A percentile compares a stretch with the other conserved stretches of the same genome.
Evolutionary conservation across 2,329 filamentous ascomycete genomes (phyloP).

Genomic region (Polytolypa hystricis): DNA sequence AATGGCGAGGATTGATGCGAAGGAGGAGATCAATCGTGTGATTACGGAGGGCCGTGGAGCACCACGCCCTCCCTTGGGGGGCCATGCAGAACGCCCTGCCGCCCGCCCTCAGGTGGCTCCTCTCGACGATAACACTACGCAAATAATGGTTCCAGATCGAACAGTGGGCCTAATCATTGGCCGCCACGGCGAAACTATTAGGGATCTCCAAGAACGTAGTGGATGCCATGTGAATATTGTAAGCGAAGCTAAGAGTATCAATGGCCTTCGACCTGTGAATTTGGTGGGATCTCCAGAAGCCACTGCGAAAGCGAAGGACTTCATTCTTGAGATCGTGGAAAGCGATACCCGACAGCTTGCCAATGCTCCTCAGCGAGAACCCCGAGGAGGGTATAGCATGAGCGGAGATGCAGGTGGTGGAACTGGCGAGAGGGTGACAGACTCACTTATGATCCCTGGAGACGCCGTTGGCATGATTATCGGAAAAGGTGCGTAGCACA

Average conservation of each 20-base stretch:
- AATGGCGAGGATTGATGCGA: constrained; percentile 63
- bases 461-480: constrained; percentile 96
- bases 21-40: constrained; percentile 72
- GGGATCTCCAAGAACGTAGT: constrained; percentile 80
- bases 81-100: constrained; percentile 4
- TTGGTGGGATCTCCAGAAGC: constrained; percentile 69
- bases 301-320: constrained; percentile 66
- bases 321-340: constrained; percentile 89
- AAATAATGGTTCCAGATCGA: constrained; percentile 90
- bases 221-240: constrained; percentile 96
- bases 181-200: constrained; percentile 85
- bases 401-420: constrained; percentile 29
- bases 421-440: constrained; percentile 52
- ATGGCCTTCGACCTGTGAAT: constrained; percentile 80
- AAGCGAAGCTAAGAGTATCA: constrained; percentile 83
- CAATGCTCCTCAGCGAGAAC: constrained; percentile 11
- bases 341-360: constrained; percentile 53
- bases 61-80: neutral
- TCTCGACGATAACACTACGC: constrained; percentile 72
- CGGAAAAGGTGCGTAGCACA: constrained; percentile 52
- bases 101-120: constrained; percentile 35
- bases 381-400: constrained; percentile 10
- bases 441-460: constrained; percentile 75
- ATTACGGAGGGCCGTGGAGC: constrained; percentile 55
- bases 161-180: constrained; percentile 90